Base-by-base conservation (phyloP, 352 stramenopile genomes). In the Albugo laibachii region DNA sequence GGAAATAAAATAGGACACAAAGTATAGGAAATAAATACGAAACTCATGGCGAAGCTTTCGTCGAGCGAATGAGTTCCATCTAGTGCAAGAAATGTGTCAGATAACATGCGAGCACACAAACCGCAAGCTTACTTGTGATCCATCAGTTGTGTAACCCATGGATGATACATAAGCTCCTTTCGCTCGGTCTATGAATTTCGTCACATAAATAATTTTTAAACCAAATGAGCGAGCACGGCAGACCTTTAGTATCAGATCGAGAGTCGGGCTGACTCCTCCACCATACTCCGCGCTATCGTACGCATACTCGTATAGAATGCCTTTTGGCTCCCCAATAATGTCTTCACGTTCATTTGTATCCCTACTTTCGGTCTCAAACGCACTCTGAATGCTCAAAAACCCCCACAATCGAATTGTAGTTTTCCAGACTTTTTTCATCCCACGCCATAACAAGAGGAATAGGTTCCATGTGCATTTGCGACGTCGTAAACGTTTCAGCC, bases 291-390 rank as follows among this genome's bases (percentile, higher is more conserved):
- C 69, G 39, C 82, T 61, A 31, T 87, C 72, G 47, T 85, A 87
- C n/a, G 74, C 50, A 42, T 85, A 87, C 53, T 87, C 75, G 53
- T 83, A 85, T 36, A 87, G 47, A 40, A 87, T 82, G 13, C 72
- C 75, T 49, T 83, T 87, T 0, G 75, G 70, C 18, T 87, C 74
- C 34, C 71, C 77, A 13, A 86, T 76, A 44, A 86, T 81, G 47
- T 50, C 35, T 74, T 57, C 24, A 68, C 74, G 35, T 66, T 47
- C 5, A 52, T 48, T n/a, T 47, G 51, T 47, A 70, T 54, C 10
- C 24, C 24, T 31, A 8, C 24, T 31, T 31, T 31, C 24, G 24
- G 24, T 31, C 24, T 31, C 24, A 8, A 31, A 31, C 24, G 24
- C 24, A 40, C 76, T 75, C 39, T 82, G 64, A 13, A 86, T 67